These are phyloP conservation scores for Leptographium galeiforme DNA, from an alignment of 2,329 filamentous ascomycete genomes.

Conservation along the genomic window DNA sequence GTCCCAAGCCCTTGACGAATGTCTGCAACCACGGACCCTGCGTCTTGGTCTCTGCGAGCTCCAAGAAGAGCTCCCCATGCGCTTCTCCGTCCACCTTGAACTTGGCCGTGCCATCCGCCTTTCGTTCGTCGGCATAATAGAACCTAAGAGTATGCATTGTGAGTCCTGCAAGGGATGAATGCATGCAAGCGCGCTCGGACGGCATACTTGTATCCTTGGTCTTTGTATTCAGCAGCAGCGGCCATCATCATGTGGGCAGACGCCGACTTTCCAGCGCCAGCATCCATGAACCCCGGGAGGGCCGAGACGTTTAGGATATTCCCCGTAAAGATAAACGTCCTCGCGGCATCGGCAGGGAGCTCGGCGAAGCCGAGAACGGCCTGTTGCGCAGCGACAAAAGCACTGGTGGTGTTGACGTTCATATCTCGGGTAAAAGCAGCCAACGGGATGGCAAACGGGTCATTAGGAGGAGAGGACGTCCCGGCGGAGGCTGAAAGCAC, in stretches of 20 bases:
- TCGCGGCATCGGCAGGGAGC: slow-evolving; percentile 7
- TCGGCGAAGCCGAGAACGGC: slow-evolving; percentile 18
- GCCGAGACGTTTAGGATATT: slow-evolving; percentile 6
- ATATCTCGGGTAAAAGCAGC: slow-evolving; percentile 13
- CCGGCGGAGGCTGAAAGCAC: neutral
- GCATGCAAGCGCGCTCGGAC: neutral
- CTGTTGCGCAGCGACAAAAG: slow-evolving; percentile 25
- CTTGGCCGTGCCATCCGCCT: slow-evolving; percentile 21
- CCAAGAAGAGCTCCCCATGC: slow-evolving; percentile 24
- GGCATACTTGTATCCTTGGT: slow-evolving; percentile 21
- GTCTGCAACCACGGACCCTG: slow-evolving; percentile 33
- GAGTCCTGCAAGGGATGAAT: neutral
- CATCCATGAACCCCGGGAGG: slow-evolving; percentile 4
- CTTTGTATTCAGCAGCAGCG: slow-evolving; percentile 17
- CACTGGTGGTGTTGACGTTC: slow-evolving; percentile 23
- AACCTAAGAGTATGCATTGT: slow-evolving; percentile 22
- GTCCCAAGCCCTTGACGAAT: slow-evolving; percentile 28
- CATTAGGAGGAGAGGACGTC: neutral
- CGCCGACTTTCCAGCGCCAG: slow-evolving; percentile 8
- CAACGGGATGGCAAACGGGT: slow-evolving; percentile 4
- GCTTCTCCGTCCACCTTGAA: slow-evolving; percentile 25
- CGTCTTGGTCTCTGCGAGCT: slow-evolving; percentile 23
- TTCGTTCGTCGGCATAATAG: slow-evolving; percentile 37
- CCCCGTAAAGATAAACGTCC: slow-evolving; percentile 11
- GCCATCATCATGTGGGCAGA: slow-evolving; percentile 8